Evolutionary conservation across 805 yeast genomes (phyloP).

Genomic region (Torulaspora franciscae): DNA sequence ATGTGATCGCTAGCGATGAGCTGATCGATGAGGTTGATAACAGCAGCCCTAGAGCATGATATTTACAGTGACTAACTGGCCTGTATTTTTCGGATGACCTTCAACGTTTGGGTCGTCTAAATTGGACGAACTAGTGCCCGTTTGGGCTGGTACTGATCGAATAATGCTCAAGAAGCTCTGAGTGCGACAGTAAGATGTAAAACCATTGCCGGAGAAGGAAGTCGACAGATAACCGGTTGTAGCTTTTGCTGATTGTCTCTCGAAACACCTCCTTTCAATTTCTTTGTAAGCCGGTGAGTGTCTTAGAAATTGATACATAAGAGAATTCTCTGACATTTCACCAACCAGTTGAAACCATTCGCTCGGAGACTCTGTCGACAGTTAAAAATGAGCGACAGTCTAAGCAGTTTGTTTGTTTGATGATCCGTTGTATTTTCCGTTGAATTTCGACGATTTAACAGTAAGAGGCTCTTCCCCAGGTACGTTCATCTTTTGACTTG

Average conservation of each 20-base stretch:
- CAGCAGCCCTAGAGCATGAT: too few relatives aligned
- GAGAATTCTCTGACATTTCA: conserved; percentile 1
- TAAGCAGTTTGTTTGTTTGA: conserved; percentile 1
- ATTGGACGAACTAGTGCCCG: conserved; percentile 12
- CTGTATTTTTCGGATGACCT: too few relatives aligned
- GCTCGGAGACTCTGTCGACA: conserved; percentile 2
- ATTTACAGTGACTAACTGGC: too few relatives aligned
- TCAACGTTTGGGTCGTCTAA: conserved; percentile 9
- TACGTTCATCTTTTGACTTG: conserved; percentile 4
- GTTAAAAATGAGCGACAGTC: conserved; percentile 12
- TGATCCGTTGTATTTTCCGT: background rate
- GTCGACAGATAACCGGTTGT: conserved; percentile 21
- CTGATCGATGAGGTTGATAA: background rate
- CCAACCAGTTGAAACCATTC: conserved; percentile 13
- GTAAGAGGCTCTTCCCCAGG: conserved; percentile 13
- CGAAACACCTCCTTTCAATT: conserved; percentile 17
- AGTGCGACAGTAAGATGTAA: conserved; percentile 1
- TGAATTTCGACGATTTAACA: background rate
- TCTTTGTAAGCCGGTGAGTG: conserved; percentile 14
- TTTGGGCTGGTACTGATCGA: conserved; percentile 3
- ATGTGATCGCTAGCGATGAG: background rate
- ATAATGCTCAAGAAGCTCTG: conserved; percentile 7
- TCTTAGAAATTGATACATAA: conserved; percentile 11
- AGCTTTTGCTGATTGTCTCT: conserved; percentile 12
- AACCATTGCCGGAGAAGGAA: conserved; percentile 19